Evolutionary conservation across 1,284 basidiomycete species (phyloP).

Genomic region (Schizophyllum amplum): DNA sequence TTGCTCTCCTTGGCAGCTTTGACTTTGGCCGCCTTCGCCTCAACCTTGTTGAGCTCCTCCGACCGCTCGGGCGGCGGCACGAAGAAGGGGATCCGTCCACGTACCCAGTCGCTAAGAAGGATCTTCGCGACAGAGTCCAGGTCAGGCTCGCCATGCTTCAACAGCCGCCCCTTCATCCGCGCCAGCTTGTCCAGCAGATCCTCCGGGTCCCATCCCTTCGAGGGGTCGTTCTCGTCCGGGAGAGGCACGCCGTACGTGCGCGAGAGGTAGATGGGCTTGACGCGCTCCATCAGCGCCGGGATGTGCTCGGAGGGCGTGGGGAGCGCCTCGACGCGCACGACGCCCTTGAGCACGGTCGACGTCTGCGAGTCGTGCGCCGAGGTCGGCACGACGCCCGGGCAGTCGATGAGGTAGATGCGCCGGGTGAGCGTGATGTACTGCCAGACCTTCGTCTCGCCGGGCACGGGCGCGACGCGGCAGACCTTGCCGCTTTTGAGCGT

Average conservation of each 20-base stretch:
- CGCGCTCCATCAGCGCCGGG: conserved; percentile 78
- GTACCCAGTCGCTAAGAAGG: conserved; percentile 94
- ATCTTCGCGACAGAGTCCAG: conserved; percentile 92
- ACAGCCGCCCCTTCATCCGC: conserved; percentile 83
- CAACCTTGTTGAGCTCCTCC: conserved; percentile 57
- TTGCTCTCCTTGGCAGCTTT: conserved; percentile 26
- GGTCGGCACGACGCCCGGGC: conserved; percentile 95
- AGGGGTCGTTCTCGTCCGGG: conserved; percentile 45
- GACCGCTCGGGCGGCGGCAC: conserved; percentile 72
- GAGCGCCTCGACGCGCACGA: conserved; percentile 94
- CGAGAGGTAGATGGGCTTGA: conserved; percentile 89
- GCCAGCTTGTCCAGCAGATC: conserved; percentile 83
- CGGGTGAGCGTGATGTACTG: conserved; percentile 97
- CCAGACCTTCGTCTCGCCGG: conserved; percentile 99
- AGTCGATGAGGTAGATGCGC: conserved; percentile 98
- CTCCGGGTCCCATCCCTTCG: conserved; percentile 62
- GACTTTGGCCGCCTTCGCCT: conserved; percentile 44
- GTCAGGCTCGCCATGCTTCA: conserved; percentile 95
- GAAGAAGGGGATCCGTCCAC: conserved; percentile 90
- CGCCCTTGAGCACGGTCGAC: conserved; percentile 92
- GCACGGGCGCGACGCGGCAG: conserved; percentile 94
- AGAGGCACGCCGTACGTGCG: conserved; percentile 81
- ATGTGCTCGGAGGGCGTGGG: conserved; percentile 94
- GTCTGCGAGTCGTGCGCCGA: conserved; percentile 89
- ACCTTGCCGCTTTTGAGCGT: conserved; percentile 98